Evolutionary conservation across 257 asterid species (phyloP), one percentile per base, ranked within the genome.

Genomic region (Agastache rugosa): DNA sequence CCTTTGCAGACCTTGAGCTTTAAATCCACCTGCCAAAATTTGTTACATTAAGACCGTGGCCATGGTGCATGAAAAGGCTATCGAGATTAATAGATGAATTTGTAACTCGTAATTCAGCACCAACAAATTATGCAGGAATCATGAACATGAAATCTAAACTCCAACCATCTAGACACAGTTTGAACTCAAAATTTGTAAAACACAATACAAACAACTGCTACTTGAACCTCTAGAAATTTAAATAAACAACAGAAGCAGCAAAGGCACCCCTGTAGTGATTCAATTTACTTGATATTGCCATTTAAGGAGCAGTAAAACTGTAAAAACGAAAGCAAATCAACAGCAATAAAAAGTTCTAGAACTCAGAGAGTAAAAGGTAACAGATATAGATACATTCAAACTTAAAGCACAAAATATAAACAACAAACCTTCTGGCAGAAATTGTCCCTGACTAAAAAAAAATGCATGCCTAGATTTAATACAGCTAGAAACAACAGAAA

Each of bases 1-100:
- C 97, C 98, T 84, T 91, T 90, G 73, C 96, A 84, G 16, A 93
- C 87, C 87, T 90, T 92, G 56, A 93, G 89, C 93, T 93, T 91
- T 73, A 93, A 79, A 81, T 91, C 96, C 72, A 93, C 91, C 98
- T 93, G 77, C 69, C 73, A 27, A 75, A 54, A 76, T 63, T 54
- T 6, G 19, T 41, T 67, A n/a, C 27, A 77, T 69, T 39, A 76
- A 69, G 53, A 61, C 62, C n/a, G 16, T 15, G 12, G 11, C 50
- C 48, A 70, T 53, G 51, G 69, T n/a, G 11, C 61, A 53, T 67
- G 11, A 45, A 65, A 71, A 35, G 41, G 37, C 50, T 53, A 41
- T 34, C 19, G 19, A 45, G 58, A 65, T 42, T 31, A 27, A 77
- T 23, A 3, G 34, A 67, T 41, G 65, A 59, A 53, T 10, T 60